Base-by-base conservation (phyloP, 2,329 filamentous ascomycete species). In the Sclerotinia glacialis region DNA sequence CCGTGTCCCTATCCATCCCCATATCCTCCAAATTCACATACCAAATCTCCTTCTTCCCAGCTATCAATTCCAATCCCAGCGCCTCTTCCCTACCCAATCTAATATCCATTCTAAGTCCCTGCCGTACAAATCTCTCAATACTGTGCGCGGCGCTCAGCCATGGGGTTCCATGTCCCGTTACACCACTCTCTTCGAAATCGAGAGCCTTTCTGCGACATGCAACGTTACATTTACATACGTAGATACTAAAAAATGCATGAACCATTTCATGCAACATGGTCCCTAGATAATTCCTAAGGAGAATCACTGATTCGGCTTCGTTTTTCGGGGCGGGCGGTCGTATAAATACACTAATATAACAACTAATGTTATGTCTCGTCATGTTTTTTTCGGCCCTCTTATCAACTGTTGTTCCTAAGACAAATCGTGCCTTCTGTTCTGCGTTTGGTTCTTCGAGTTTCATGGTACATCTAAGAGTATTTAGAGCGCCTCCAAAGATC, bases 191-290 rank as follows among this genome's bases (percentile, higher is more conserved):
- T 11, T 65, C 55, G 14, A 60, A 61, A 14, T 60, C 34, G 12
- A 53, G 26, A 18, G 18, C 12, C 5, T 53, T 40, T 14, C 16
- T 23, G 14, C 34, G 9, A 46, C 64, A 65, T 0, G 5, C 12
- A 2, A 2, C 7, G 18, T 60, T 52, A n/a, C 64, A 65, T 28
- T 65, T 65, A 26, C 64, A 65, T 6, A 65, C 64, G 44, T 65
- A 65, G n/a, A 65, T 60, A 21, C 64, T 61, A n/a, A 65, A 65
- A 34, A 65, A 65, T 1, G 64, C 64, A 44, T 65, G 64, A 5
- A 65, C 18, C 64, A 65, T 65, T 34, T 65, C 64, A 34, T 65
- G 64, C 55, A 65, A 42, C 55, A 65, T 44, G 18, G 64, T 65
- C 2, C 64, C 64, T 12, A 65, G 16, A 37, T 65, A 65, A 44